These are phyloP conservation scores for Populus trichocarpa DNA, from an alignment of 441 rosid genomes.

Conservation along the genomic window DNA sequence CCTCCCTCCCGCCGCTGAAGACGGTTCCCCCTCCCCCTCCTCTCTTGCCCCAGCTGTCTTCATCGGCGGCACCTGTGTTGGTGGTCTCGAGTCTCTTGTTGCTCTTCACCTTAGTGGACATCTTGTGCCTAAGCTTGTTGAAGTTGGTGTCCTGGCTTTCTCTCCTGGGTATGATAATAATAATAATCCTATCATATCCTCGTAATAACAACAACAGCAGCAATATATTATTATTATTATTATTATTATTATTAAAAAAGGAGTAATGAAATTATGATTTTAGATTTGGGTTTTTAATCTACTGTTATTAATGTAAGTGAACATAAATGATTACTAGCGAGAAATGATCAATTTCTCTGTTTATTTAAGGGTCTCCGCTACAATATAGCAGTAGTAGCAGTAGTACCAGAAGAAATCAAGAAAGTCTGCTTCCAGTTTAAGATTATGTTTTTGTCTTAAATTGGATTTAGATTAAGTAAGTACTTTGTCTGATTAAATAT, in stretches of 20 bases:
- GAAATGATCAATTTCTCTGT: background rate
- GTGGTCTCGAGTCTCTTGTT: constrained; percentile 87
- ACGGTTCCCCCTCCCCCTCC: background rate
- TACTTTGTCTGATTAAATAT: background rate
- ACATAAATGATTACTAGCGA: constrained; percentile 4
- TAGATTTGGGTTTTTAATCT: constrained; percentile 5
- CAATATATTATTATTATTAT: too few species aligned
- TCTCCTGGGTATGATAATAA: constrained; percentile 49
- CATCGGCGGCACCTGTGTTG: constrained; percentile 73
- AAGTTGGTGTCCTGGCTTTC: constrained; percentile 60
- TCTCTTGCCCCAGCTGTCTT: constrained; percentile 54
- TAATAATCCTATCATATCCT: background rate
- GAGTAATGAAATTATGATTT: background rate
- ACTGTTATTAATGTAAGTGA: constrained; percentile 11
- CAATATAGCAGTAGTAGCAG: background rate
- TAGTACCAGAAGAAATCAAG: background rate
- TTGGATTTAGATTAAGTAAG: background rate
- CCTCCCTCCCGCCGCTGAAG: constrained; percentile 33
- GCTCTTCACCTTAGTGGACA: constrained; percentile 81
- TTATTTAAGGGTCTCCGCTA: background rate
- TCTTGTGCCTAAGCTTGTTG: constrained; percentile 85
- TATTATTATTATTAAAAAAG: background rate
- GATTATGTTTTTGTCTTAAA: background rate
- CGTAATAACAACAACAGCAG: background rate
- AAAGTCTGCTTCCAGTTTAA: background rate